Evolutionary conservation across 352 stramenopile genomes (phyloP).

Genomic region (Globisporangium spiculum): DNA sequence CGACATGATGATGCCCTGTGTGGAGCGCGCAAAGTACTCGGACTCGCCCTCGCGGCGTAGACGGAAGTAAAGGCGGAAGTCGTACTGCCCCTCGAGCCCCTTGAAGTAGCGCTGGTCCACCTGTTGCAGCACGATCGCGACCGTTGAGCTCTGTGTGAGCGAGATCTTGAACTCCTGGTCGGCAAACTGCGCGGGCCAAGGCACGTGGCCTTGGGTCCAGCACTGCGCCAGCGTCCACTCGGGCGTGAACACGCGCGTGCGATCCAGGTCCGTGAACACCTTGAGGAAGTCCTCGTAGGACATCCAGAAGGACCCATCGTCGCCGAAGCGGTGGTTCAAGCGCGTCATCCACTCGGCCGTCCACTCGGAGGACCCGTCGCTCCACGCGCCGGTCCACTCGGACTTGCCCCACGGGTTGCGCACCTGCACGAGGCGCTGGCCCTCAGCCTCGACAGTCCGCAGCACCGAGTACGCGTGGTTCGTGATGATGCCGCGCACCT

Average conservation of each 20-base stretch:
- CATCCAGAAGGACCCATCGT: conserved; percentile 73
- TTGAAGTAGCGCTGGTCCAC: conserved; percentile 38
- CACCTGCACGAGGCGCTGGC: conserved; percentile 32
- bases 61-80: conserved; percentile 36
- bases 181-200: conserved; percentile 28
- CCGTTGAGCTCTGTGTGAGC: conserved; percentile 21
- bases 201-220: conserved; percentile 31
- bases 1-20: conserved; percentile 23
- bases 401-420: conserved; percentile 59
- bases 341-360: conserved; percentile 40
- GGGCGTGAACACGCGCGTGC: conserved; percentile 36
- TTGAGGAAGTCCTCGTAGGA: conserved; percentile 40
- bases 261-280: conserved; percentile 31
- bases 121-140: conserved; percentile 38
- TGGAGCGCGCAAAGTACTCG: conserved; percentile 29
- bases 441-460: conserved; percentile 34
- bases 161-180: conserved; percentile 32
- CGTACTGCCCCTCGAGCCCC: conserved; percentile 39
- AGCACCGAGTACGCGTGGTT: conserved; percentile 63
- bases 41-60: conserved; percentile 24
- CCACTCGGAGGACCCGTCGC: conserved; percentile 45
- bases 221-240: conserved; percentile 36
- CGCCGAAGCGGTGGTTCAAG: conserved; percentile 37
- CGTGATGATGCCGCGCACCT: conserved; percentile 35
- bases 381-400: conserved; percentile 54